A percentile compares a stretch with the other conserved stretches of the same genome.
These are phyloP conservation scores for Isatis lusitanica DNA, from an alignment of 441 rosid genomes.

Conservation along the genomic window DNA sequence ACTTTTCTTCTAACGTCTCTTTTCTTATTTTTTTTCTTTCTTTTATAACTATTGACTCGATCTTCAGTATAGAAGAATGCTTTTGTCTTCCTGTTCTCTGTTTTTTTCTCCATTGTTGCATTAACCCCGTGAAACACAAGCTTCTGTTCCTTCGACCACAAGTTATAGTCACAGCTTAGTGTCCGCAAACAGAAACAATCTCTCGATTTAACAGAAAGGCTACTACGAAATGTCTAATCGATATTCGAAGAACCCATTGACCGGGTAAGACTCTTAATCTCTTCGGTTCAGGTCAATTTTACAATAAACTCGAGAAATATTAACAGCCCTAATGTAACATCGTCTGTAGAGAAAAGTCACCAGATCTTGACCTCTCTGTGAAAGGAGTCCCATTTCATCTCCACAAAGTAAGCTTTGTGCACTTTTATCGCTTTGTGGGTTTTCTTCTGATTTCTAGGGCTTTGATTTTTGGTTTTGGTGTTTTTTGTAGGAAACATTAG, in stretches of 20 bases:
- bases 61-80: slow-evolving; percentile 2
- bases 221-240: slow-evolving; percentile 39
- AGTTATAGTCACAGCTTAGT: background rate
- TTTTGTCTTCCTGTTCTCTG: slow-evolving; percentile 4
- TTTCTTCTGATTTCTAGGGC: slow-evolving; percentile 15
- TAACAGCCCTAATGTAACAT: background rate
- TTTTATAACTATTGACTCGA: background rate
- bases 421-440: background rate
- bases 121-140: background rate
- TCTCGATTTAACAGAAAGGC: background rate
- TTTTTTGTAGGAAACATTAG: slow-evolving; percentile 55
- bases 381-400: slow-evolving; percentile 44
- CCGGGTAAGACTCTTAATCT: slow-evolving; percentile 34
- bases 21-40: background rate
- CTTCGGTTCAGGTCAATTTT: background rate
- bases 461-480: background rate
- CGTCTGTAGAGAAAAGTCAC: slow-evolving; percentile 46
- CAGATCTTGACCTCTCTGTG: slow-evolving; percentile 44
- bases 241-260: background rate
- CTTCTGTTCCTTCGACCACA: slow-evolving; percentile 9
- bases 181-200: background rate
- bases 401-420: slow-evolving; percentile 45
- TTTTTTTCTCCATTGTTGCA: slow-evolving; percentile 11
- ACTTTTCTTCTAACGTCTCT: slow-evolving; percentile 30
- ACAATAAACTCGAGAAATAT: background rate